These are phyloP conservation scores for Paecilomyces sp. DNA, from an alignment of 2,329 filamentous ascomycete species.

Conservation along the genomic window DNA sequence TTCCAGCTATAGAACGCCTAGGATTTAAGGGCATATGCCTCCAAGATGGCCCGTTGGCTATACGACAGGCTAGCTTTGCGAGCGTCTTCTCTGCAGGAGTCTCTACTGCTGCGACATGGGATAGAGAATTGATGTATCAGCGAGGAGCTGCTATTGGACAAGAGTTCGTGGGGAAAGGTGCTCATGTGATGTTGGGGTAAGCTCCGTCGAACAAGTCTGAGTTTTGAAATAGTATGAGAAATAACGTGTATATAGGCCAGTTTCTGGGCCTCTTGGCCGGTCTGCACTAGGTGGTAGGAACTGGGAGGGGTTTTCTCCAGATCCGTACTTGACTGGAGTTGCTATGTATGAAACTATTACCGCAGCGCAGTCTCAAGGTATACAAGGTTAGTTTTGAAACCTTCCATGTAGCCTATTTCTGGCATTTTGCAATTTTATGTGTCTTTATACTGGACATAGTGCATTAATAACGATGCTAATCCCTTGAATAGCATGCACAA, in stretches of 20 bases:
- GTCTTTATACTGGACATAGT: no score
- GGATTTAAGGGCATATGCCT: slow-evolving; percentile 32
- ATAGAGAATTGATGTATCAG: slow-evolving; percentile 47
- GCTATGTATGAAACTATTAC: slow-evolving; percentile 33
- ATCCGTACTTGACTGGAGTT: slow-evolving; percentile 39
- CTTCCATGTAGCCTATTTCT: no score
- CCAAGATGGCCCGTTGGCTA: slow-evolving; percentile 42
- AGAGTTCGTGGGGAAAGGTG: slow-evolving; percentile 35
- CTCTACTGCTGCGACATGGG: slow-evolving; percentile 58
- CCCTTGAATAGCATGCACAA: slow-evolving; percentile 27
- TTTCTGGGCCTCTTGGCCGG: slow-evolving; percentile 32
- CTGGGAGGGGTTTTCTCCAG: slow-evolving; percentile 39
- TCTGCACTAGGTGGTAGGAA: slow-evolving; percentile 33
- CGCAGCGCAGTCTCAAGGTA: slow-evolving; percentile 42
- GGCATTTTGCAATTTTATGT: no score
- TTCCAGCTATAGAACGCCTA: slow-evolving; percentile 22
- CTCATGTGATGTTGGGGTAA: slow-evolving; percentile 37
- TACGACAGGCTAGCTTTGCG: slow-evolving; percentile 61
- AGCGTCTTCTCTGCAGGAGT: slow-evolving; percentile 70
- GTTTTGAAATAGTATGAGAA: slow-evolving; percentile 7
- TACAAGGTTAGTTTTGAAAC: slow-evolving; percentile 45
- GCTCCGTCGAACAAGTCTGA: slow-evolving; percentile 13
- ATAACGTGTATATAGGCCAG: background rate
- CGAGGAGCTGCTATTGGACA: slow-evolving; percentile 48
- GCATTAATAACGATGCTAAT: background rate